Percentiles rank a stretch among this genome's conserved stretches.
These are phyloP conservation scores for Gossypium sturtianum DNA, from an alignment of 345 rosid genomes.

Conservation along the genomic window DNA sequence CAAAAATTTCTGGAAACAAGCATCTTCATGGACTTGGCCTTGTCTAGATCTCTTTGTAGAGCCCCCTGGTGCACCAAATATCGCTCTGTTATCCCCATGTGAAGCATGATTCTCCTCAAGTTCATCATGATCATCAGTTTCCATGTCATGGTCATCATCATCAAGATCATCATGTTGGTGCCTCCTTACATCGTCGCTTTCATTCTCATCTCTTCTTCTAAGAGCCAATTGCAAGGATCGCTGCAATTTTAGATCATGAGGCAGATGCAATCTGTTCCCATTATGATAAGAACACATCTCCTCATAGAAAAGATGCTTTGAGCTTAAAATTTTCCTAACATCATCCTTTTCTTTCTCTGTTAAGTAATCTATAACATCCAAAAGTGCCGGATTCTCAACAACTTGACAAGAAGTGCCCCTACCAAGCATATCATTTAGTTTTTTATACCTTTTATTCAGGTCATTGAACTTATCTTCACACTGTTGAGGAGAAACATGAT, in stretches of 20 bases:
- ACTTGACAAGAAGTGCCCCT: constrained; percentile 89
- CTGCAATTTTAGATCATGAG: constrained; percentile 82
- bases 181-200: constrained; percentile 50
- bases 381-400: constrained; percentile 77
- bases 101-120: constrained; percentile 47
- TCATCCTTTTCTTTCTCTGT: constrained; percentile 79
- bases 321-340: constrained; percentile 74
- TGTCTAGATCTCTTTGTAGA: constrained; percentile 60
- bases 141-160: constrained; percentile 73
- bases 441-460: neutral
- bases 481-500: constrained; percentile 89
- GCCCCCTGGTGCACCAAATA: constrained; percentile 34
- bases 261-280: constrained; percentile 77
- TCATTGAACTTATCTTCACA: constrained; percentile 49
- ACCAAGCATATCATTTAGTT: constrained; percentile 88
- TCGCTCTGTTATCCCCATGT: constrained; percentile 39
- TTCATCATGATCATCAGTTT: constrained; percentile 68
- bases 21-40: constrained; percentile 46
- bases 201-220: constrained; percentile 69
- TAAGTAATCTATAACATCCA: constrained; percentile 65
- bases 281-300: constrained; percentile 98
- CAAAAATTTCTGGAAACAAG: constrained; percentile 33
- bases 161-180: constrained; percentile 59
- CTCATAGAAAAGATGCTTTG: constrained; percentile 88
- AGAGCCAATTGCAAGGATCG: constrained; percentile 70